Evolutionary conservation across 805 yeast species (phyloP), one percentile per base, ranked within the genome.

Genomic region (Wickerhamiella nectarea): DNA sequence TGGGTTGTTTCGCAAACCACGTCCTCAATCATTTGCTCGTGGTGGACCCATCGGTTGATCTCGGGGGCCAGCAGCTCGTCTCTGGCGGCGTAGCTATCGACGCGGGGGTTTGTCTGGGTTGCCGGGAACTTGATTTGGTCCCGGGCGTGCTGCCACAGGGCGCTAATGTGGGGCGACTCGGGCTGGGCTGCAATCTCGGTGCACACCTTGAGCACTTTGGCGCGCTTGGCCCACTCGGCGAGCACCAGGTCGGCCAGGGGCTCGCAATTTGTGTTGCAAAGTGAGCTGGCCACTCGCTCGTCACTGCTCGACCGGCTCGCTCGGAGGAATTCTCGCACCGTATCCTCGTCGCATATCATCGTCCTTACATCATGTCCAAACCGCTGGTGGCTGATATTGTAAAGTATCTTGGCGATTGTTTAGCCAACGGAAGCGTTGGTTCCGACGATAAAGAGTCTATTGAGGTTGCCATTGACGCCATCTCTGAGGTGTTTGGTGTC

Each of bases 381-480:
- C 51, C 57, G 37, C 56, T 66, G 40, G 89, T 94, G 2, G 67
- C 76, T 40, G 75, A 84, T 41, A 78, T 89, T 51, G 77, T 85
- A 36, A 74, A 76, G 48, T 89, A 78, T 60, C 70, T 91, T 53
- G 70, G 74, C 53, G 55, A 66, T 14, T 64, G 82, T 9, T 72
- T 80, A 15, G 58, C 70, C 37, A 70, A 71, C 49, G 81, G 82
- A 35, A 72, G 72, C 35, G 73, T 87, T 37, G 64, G 79, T 29
- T 81, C 77, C 49, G 97, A 89, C 50, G 83, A 78, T 58, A 70
- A 71, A 45, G 97, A 91, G 53, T 84, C 95, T 8, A 69, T 89
- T 53, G 95, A 86, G 52, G 94, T 89, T 41, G 97, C 97, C 48
- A 72, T 86, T 52, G 95, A 85, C 57, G 85, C 96, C 67, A 75